Percentiles rank a stretch among this genome's conserved stretches.
These are phyloP conservation scores for Canna indica DNA, from an alignment of 176 grass and related monocot genomes.

Conservation along the genomic window DNA sequence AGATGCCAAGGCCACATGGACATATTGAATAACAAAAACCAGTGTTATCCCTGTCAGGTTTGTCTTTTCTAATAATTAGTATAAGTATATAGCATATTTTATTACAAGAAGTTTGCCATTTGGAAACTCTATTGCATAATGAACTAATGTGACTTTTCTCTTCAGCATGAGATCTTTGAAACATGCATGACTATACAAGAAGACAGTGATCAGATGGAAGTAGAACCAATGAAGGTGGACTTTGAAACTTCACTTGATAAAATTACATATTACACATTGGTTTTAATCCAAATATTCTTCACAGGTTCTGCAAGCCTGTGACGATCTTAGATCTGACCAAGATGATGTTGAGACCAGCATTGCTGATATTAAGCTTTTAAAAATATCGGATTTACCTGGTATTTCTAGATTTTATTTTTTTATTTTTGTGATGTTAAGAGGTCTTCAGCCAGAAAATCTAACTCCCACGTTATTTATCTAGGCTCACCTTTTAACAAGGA, in stretches of 20 bases:
- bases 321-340: background rate
- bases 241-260: background rate
- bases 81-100: background rate
- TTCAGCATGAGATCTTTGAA: background rate
- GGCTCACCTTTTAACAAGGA: conserved; percentile 39
- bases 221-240: background rate
- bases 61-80: conserved; percentile 6
- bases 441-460: background rate
- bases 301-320: background rate
- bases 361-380: background rate
- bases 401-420: background rate
- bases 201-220: background rate
- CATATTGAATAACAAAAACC: background rate
- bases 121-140: background rate
- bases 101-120: background rate
- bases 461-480: conserved; percentile 21
- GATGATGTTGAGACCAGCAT: background rate
- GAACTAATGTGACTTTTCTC: background rate
- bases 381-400: background rate
- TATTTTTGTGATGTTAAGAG: background rate
- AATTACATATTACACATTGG: background rate
- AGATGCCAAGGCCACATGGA: background rate
- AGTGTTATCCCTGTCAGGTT: background rate
- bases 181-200: background rate
- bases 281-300: background rate